Evolutionary conservation across 108 stramenopile species (phyloP), one percentile per base, ranked within the genome.

Genomic region (Craspedostauros australis): DNA sequence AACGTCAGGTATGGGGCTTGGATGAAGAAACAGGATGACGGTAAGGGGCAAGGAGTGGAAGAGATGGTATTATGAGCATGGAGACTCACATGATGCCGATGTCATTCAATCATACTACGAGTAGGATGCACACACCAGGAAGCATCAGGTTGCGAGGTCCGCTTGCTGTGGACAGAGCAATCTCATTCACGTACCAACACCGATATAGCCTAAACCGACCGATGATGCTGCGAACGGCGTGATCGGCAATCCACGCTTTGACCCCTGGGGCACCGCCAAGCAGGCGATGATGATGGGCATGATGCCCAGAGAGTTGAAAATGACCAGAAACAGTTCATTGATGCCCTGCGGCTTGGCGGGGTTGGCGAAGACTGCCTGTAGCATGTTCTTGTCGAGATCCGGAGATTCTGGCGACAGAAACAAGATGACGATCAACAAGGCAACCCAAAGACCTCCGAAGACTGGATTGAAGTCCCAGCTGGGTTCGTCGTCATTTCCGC

Each of bases 251-350:
- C 64, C 72, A 25, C 68, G 58, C 12, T 33, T 39, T 6, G 54
- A 48, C 4, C 73, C 77, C 16, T 67, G 69, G 4, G 84, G 84
- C 61, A 76, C 58, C 2, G 76, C 42, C 16, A 86, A 28, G 42
- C 76, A 72, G 7, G 84, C 75, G 21, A 82, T 27, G 9, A 80
- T 72, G 15, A 77, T 28, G 24, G 70, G 66, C 29, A 76, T 64
- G 11, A 79, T 27, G 1, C 74, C 77, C 1, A 86, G 65, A 11
- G 63, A 23, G 49, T 86, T 86, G 64, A 86, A 86, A 6, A 82
- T 45, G n/a, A 68, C 47, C 0, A 62, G 46, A 46, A 79, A 86
- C 2, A 82, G 58, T 25, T 70, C 70, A 57, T 81, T 81, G 63
- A 73, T 61, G 14, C 52, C 52, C 1, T 65, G 57, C 8, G 84